These are phyloP conservation scores for Penicillium nordicum DNA, from an alignment of 2,329 filamentous ascomycete species.

Conservation along the genomic window DNA sequence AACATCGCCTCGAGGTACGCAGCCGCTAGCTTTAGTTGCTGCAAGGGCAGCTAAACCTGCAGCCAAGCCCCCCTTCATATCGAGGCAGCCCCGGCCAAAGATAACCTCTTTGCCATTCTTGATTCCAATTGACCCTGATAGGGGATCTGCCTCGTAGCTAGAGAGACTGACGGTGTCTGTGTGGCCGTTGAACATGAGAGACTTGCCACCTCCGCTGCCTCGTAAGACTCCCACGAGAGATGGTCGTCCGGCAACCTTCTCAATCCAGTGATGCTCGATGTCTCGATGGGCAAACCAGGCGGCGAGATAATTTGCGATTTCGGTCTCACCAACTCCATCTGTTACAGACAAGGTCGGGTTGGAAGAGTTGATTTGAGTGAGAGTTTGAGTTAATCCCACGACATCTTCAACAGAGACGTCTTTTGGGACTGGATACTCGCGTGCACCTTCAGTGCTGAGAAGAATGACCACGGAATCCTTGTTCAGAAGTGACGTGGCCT, in stretches of 20 bases:
- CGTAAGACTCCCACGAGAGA: slow-evolving; percentile 50
- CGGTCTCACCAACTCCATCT: slow-evolving; percentile 47
- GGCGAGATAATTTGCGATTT: slow-evolving; percentile 47
- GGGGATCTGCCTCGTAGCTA: slow-evolving; percentile 47
- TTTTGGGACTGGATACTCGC: slow-evolving; percentile 51
- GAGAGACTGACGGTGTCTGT: slow-evolving; percentile 51
- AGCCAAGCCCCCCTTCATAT: slow-evolving; percentile 54
- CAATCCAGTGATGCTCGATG: slow-evolving; percentile 51
- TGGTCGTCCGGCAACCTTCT: slow-evolving; percentile 47
- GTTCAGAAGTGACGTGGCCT: slow-evolving; percentile 31
- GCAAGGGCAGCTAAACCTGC: slow-evolving; percentile 45
- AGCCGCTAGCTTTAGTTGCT: slow-evolving; percentile 33
- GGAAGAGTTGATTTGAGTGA: slow-evolving; percentile 52
- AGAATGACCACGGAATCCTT: slow-evolving; percentile 59
- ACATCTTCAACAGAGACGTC: slow-evolving; percentile 45
- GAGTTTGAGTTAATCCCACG: slow-evolving; percentile 43
- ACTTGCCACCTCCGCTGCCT: slow-evolving; percentile 48
- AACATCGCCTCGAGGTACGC: slow-evolving; percentile 46
- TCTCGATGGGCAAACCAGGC: slow-evolving; percentile 53
- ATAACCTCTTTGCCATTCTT: slow-evolving; percentile 37
- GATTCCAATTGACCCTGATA: slow-evolving; percentile 40
- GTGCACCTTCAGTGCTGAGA: slow-evolving; percentile 62
- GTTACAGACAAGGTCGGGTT: slow-evolving; percentile 44
- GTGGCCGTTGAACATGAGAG: slow-evolving; percentile 54
- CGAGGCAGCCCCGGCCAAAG: slow-evolving; percentile 48